Evolutionary conservation across 108 stramenopile species (phyloP), one percentile per base, ranked within the genome.

Genomic region (Nitzschia sp.): DNA sequence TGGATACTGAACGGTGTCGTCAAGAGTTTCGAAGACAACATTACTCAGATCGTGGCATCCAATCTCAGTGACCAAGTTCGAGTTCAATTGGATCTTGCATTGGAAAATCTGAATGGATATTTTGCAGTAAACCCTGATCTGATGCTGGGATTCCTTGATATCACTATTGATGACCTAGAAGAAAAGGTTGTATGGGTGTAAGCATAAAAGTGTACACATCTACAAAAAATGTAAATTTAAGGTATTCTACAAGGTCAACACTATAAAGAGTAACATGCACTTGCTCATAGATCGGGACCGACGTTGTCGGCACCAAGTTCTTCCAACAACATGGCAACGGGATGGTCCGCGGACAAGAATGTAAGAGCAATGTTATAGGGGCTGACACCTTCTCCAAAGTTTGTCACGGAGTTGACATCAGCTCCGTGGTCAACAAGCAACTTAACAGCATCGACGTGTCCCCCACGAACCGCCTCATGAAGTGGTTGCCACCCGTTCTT

Each of bases 1-100:
- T 90, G 89, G 89, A 26, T 94, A 8, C 61, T 91, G 44, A 94
- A 94, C 75, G 73, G 77, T 11, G 82, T 87, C 6, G 81, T 94
- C 29, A 78, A 88, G 52, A 77, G 81, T 20, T 90, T 94, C 58
- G 60, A 69, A n/a, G 81, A 83, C 54, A 78, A 77, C 58, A 85
- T 91, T 39, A 84, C 90, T 5, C 70, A 80, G 11, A 70, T 88
- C 41, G 85, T 94, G 12, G 69, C 82, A 50, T 64, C 74, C 10
- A 94, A 90, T 59, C 44, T 90, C n/a, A 79, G 82, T 25, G 88
- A 89, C 17, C 86, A 88, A 62, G 83, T 94, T 7, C 63, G 58
- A 10, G 67, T 78, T 14, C 87, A 89, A 65, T 67, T 88, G 50
- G 77, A 80, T 17, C 63, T 59, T 10, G 70, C 80, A 20, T 61